Base-by-base conservation (phyloP, 768 basidiomycete species). In the Leucosporidium creatinivorum region DNA sequence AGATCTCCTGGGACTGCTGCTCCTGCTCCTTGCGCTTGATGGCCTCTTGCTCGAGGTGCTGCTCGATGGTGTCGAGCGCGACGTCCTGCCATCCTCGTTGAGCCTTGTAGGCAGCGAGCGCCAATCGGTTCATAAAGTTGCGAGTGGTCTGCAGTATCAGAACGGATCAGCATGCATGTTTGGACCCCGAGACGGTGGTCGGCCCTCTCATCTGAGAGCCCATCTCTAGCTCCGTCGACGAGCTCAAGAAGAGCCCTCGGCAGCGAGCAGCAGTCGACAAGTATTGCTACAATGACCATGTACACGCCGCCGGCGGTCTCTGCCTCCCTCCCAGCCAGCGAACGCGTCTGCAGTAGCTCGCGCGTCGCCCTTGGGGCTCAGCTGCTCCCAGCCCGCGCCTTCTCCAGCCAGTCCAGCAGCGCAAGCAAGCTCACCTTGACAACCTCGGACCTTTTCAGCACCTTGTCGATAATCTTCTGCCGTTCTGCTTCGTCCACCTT, bases 31-130 rank as follows among this genome's bases (percentile, higher is more conserved):
- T n/a, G 36, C 39, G 58, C 39, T 58, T 44, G 39, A 56, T 18
- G 39, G 62, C 68, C n/a, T 73, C 68, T 5, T 62, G 62, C 28
- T 66, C 58, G 36, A 69, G 21, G 47, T 72, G 70, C 6, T 70
- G 73, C 57, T 75, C 74, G 50, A 75, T 69, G 6, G 31, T 48
- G 56, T 73, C 69, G 30, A 75, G 57, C 7, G 10, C 52, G n/a
- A 66, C 69, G 61, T 69, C 66, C 19, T 69, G 61, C 70, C 65
- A 71, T 1, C 74, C 73, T 21, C 70, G 63, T 36, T 66, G 47
- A 4, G 66, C 56, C 67, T 75, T 75, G 74, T 67, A 74, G 1
- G 69, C 59, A 2, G 73, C 72, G 59, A 73, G 72, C 1, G 67
- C 69, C 54, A 75, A 63, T 19, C 72, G 66, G 36, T 67, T 70